These are phyloP conservation scores for Volutella citrinella DNA, from an alignment of 2,329 filamentous ascomycete species.

Conservation along the genomic window DNA sequence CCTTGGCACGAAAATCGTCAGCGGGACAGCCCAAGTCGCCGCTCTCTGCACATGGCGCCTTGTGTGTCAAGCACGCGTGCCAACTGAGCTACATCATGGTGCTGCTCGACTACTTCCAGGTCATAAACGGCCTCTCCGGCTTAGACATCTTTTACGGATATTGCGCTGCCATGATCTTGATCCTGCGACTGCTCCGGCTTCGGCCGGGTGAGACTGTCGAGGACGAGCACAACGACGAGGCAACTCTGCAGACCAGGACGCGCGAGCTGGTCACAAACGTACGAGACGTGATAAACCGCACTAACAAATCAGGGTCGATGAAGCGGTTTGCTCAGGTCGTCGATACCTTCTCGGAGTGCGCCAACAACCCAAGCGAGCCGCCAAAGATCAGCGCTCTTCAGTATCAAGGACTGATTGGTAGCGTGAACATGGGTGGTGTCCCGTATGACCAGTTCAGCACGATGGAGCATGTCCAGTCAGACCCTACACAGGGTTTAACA, in stretches of 20 bases:
- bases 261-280: slow-evolving; percentile 10
- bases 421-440: too few species aligned
- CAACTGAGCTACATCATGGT: slow-evolving; percentile 30
- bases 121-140: slow-evolving; percentile 32
- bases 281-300: slow-evolving; percentile 17
- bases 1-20: slow-evolving; percentile 6
- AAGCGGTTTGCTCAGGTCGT: slow-evolving; percentile 25
- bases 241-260: slow-evolving; percentile 9
- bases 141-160: slow-evolving; percentile 35
- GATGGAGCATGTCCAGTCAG: slow-evolving; percentile 5
- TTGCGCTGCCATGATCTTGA: slow-evolving; percentile 29
- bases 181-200: slow-evolving; percentile 12
- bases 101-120: slow-evolving; percentile 29
- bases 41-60: slow-evolving; percentile 4
- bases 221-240: slow-evolving; percentile 4
- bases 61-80: slow-evolving; percentile 27
- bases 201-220: slow-evolving; percentile 2
- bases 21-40: not conserved
- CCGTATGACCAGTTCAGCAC: slow-evolving; percentile 2
- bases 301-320: slow-evolving; percentile 29
- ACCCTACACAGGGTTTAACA: slow-evolving; percentile 4
- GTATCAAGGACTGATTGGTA: slow-evolving; percentile 5
- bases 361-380: slow-evolving; percentile 11
- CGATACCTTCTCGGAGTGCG: slow-evolving; percentile 25
- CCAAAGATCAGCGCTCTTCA: not conserved